Base-by-base conservation (phyloP, 169 alveolate species). In the Plasmodium reichenowi region DNA sequence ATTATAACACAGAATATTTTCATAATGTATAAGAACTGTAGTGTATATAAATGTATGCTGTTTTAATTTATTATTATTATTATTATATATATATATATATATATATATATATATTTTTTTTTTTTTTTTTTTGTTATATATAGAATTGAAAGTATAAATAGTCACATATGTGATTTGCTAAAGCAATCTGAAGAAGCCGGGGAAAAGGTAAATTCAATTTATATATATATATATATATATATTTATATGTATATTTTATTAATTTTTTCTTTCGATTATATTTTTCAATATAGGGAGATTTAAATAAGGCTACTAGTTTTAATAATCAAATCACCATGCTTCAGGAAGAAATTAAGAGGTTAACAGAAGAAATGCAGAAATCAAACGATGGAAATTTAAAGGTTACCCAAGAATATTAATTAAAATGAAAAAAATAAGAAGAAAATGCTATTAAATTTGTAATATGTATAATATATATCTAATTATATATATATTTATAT, bases 171-270 rank as follows among this genome's bases (percentile, higher is more conserved):
- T 38, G 93, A 88, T 60, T 75, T 93, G 17, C 68, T 90, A 29
- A 90, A 93, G 74, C 90, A 90, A 63, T 92, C 88, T 29, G 94
- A 93, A 50, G 94, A 89, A 48, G 94, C 96, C 2, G 94, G 94
- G 13, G 72, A 74, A 47, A 93, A 92, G 92, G 94, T 72, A 50
- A 68, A 66, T 47, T 45, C 38, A 29, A 3, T 63, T n/a, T n/a
- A 20, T 29, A 17, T 15, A 29, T 32, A 4, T 32, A 32, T n/a
- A 20, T 29, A 17, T 15, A 29, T 32, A 4, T 32, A 32, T 32
- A 4, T 32, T 22, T 17, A 32, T 20, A 50, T 24, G 4, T 20
- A 63, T 13, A 63, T 24, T 63, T 24, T 62, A 12, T 13, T n/a
- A n/a, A 20, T 43, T 17, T 63, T 29, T 26, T 20, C 48, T 5